phyloP scores from a whole-genome alignment of 768 basidiomycete genomes.

The Lactifluus volemus region DNA sequence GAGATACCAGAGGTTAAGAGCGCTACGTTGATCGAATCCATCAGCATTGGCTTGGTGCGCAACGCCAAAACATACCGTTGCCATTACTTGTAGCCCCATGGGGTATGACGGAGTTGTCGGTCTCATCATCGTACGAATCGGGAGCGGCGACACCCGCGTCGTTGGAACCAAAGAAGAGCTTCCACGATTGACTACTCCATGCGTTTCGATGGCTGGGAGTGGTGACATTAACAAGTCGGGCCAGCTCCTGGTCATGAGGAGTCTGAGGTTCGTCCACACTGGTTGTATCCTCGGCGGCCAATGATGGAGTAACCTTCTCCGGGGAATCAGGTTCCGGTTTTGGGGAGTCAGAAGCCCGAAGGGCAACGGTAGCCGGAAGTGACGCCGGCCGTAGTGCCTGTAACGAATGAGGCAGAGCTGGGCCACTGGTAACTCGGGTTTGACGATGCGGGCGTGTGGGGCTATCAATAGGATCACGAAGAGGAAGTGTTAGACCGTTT shows the following conservation, averaged over 20 bases:
- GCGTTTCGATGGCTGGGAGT: constrained; percentile 64
- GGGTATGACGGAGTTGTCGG: constrained; percentile 15
- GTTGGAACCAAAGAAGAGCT: constrained; percentile 44
- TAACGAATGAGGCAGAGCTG: constrained; percentile 47
- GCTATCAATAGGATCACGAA: constrained; percentile 26
- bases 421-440: constrained; percentile 24
- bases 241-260: constrained; percentile 43
- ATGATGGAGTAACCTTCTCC: not conserved
- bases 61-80: not conserved
- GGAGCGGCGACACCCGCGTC: constrained; percentile 22
- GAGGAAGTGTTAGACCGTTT: constrained; percentile 29
- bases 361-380: constrained; percentile 56
- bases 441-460: constrained; percentile 21
- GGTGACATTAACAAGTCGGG: constrained; percentile 58
- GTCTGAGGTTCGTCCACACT: constrained; percentile 22
- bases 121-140: constrained; percentile 26
- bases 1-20: constrained; percentile 27
- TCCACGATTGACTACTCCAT: constrained; percentile 63
- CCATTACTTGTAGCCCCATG: constrained; percentile 22
- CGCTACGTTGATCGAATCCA: not conserved
- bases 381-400: constrained; percentile 56
- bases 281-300: constrained; percentile 2
- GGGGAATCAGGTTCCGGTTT: constrained; percentile 9
- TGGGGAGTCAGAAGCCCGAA: constrained; percentile 30
- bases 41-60: not conserved